Evolutionary conservation across 768 basidiomycete genomes (phyloP).

Genomic region (Pleurotus eryngii): DNA sequence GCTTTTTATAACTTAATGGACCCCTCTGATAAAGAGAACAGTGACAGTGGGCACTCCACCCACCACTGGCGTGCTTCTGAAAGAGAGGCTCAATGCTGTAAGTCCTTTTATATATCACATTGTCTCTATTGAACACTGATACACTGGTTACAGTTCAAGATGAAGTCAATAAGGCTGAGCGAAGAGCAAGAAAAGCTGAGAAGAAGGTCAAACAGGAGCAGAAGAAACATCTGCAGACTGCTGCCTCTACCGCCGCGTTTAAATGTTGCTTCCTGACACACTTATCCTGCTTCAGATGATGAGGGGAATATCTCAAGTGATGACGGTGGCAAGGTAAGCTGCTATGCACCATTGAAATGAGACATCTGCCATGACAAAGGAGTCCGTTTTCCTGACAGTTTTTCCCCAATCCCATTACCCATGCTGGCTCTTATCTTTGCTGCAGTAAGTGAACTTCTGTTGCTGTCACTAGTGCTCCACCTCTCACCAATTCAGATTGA

Average conservation of each 20-base stretch:
- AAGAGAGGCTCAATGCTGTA: background rate
- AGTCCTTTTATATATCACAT: background rate
- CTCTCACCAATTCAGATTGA: constrained; percentile 12
- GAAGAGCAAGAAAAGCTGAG: background rate
- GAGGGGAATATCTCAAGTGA: background rate
- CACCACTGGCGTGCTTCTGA: background rate
- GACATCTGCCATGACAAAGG: constrained; percentile 17
- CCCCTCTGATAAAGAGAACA: no score
- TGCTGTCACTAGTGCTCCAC: background rate
- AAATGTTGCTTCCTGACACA: background rate
- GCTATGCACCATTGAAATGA: background rate
- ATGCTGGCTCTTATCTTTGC: constrained; percentile 12
- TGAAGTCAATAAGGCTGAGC: background rate
- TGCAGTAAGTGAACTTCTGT: constrained; percentile 6
- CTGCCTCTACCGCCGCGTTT: background rate
- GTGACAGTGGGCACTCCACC: background rate
- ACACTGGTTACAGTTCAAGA: background rate
- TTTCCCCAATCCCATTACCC: constrained; percentile 13
- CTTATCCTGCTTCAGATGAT: background rate
- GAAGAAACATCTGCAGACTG: background rate
- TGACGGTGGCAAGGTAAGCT: background rate
- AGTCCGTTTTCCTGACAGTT: constrained; percentile 10
- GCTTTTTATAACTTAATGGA: no score
- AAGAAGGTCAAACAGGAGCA: background rate
- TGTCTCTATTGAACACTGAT: background rate